Conservation (phyloP, 768 basidiomycete species). For the Coprinopsis strossmayeri region DNA sequence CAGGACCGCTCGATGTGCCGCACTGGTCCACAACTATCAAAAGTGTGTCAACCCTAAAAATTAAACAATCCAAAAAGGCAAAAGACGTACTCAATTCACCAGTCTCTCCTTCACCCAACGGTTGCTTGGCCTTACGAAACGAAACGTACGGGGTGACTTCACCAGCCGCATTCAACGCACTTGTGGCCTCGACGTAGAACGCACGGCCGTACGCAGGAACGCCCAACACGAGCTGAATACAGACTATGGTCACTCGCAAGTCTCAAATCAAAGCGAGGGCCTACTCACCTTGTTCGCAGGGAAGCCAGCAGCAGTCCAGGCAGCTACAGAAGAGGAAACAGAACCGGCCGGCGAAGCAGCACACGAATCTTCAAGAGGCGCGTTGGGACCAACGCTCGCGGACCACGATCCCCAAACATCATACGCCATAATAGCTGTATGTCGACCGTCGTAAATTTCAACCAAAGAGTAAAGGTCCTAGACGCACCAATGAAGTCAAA, state of each 20-base stretch:
- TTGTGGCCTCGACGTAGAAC: slow-evolving; percentile 36
- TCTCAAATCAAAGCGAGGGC: not conserved
- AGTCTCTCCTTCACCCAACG: slow-evolving; percentile 42
- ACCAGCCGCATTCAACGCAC: slow-evolving; percentile 13
- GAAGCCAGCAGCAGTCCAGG: slow-evolving; percentile 72
- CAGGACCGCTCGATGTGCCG: slow-evolving; percentile 20
- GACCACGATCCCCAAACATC: slow-evolving; percentile 48
- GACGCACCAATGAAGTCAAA: slow-evolving; percentile 43
- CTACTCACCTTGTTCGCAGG: slow-evolving; percentile 36
- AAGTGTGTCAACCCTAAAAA: not conserved
- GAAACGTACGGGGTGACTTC: slow-evolving; percentile 23
- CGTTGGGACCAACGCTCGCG: slow-evolving; percentile 66
- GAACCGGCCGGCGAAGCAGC: slow-evolving; percentile 53
- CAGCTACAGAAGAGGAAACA: slow-evolving; percentile 58
- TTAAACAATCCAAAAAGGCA: not conserved
- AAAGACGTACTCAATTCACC: slow-evolving; percentile 20
- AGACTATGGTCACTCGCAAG: slow-evolving; percentile 1
- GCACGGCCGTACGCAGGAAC: slow-evolving; percentile 78
- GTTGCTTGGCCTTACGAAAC: slow-evolving; percentile 34
- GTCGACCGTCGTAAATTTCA: not conserved
- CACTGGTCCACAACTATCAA: slow-evolving; percentile 36
- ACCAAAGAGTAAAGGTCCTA: not conserved
- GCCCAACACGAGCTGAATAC: slow-evolving; percentile 58
- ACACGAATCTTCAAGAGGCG: slow-evolving; percentile 74
- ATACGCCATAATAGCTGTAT: slow-evolving; percentile 55